Evolutionary conservation across 1,139 yeast species (phyloP).

Genomic region (Suhomyces guaymorum): DNA sequence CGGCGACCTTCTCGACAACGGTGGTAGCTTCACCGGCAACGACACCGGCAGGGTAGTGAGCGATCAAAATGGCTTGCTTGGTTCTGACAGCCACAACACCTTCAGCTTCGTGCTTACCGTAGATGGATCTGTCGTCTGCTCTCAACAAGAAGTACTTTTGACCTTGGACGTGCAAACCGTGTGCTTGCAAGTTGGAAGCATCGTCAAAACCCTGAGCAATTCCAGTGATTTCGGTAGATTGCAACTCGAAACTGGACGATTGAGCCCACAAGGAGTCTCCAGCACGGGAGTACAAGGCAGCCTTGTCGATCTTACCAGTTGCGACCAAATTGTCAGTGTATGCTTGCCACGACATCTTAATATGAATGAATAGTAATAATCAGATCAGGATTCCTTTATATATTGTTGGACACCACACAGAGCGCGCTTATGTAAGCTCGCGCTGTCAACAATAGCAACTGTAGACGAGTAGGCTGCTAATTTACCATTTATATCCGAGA

Average conservation of each 20-base stretch:
- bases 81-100: constrained; percentile 93
- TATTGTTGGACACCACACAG: constrained; percentile 6
- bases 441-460: constrained; percentile 3
- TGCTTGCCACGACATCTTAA: constrained; percentile 58
- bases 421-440: constrained; percentile 10
- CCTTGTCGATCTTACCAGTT: constrained; percentile 86
- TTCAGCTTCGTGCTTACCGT: constrained; percentile 86
- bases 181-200: constrained; percentile 75
- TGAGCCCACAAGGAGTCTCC: constrained; percentile 97
- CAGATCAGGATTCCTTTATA: constrained; percentile 5
- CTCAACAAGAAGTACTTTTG: constrained; percentile 84
- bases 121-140: constrained; percentile 91
- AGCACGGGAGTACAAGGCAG: constrained; percentile 89
- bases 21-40: constrained; percentile 95
- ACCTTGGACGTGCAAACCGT: constrained; percentile 82
- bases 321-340: constrained; percentile 90
- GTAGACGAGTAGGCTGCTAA: constrained; percentile 7
- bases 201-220: constrained; percentile 81
- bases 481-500: no score
- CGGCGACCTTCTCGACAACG: constrained; percentile 93
- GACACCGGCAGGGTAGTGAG: constrained; percentile 90
- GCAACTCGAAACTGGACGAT: constrained; percentile 67
- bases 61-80: constrained; percentile 85
- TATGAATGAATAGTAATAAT: constrained; percentile 2
- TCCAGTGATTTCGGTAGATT: constrained; percentile 68